Conservation (phyloP, 805 yeast genomes). For the Ogataea dorogensis region DNA sequence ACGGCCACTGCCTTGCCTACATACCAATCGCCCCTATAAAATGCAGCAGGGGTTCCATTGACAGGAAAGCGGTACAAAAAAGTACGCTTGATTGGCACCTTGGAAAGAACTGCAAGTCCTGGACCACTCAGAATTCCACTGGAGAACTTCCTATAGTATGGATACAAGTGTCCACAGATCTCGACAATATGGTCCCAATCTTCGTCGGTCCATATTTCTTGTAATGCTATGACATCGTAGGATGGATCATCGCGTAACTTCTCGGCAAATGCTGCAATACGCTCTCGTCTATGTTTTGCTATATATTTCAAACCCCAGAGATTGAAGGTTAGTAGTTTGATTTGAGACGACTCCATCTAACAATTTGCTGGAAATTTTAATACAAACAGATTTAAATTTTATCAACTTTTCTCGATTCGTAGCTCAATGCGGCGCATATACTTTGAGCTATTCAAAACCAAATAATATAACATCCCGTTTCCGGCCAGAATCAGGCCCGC, state of each 20-base stretch:
- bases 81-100: conserved; percentile 77
- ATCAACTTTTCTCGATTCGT: too few relatives aligned
- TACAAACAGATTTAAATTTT: too few relatives aligned
- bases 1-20: conserved; percentile 90
- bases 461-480: conserved; percentile 12
- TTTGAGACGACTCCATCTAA: conserved; percentile 7
- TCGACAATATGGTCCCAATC: conserved; percentile 71
- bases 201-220: conserved; percentile 86
- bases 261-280: conserved; percentile 75
- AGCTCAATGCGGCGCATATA: conserved; percentile 11
- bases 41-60: conserved; percentile 92
- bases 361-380: too few relatives aligned
- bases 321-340: conserved; percentile 66
- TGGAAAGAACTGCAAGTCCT: conserved; percentile 81
- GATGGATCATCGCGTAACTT: conserved; percentile 47
- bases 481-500: conserved; percentile 42
- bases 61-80: conserved; percentile 83
- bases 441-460: conserved; percentile 22
- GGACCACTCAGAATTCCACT: conserved; percentile 92
- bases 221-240: conserved; percentile 88
- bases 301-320: conserved; percentile 90
- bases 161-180: conserved; percentile 47
- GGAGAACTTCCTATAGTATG: conserved; percentile 66
- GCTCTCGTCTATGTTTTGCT: conserved; percentile 61
- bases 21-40: conserved; percentile 94